Conservation (phyloP, 78 protist species). For the Creolimax fragrantissima region DNA sequence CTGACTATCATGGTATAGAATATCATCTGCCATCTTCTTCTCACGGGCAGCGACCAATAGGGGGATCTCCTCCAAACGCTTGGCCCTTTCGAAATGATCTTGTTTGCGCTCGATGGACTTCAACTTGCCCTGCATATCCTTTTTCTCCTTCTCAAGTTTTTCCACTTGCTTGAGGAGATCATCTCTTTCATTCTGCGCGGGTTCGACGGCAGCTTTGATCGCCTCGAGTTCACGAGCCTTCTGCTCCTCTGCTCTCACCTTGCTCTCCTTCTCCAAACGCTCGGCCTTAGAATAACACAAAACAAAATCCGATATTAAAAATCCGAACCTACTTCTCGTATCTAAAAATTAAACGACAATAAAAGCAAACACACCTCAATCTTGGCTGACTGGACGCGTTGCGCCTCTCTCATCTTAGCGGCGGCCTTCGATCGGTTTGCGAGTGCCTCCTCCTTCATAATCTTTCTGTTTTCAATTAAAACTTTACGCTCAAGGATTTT, state of each 20-base stretch:
- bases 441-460: neutral
- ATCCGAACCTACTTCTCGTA: too few species aligned
- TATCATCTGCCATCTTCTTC: neutral
- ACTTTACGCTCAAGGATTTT: conserved; percentile 1
- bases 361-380: neutral
- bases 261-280: neutral
- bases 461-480: conserved; percentile 5
- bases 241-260: neutral
- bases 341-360: too few species aligned
- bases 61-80: conserved; percentile 26
- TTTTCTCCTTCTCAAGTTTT: conserved; percentile 24
- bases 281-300: too few species aligned
- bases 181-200: neutral
- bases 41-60: neutral
- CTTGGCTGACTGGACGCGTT: neutral
- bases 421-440: neutral
- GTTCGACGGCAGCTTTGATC: neutral
- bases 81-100: conserved; percentile 33
- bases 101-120: neutral
- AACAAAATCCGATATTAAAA: too few species aligned
- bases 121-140: conserved; percentile 9
- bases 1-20: neutral
- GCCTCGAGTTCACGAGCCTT: neutral
- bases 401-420: neutral
- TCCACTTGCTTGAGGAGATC: neutral